Percentiles rank a stretch among this genome's conserved stretches.
Conservation (phyloP, 305 asterid genomes). For the Solanum hybrid region DNA sequence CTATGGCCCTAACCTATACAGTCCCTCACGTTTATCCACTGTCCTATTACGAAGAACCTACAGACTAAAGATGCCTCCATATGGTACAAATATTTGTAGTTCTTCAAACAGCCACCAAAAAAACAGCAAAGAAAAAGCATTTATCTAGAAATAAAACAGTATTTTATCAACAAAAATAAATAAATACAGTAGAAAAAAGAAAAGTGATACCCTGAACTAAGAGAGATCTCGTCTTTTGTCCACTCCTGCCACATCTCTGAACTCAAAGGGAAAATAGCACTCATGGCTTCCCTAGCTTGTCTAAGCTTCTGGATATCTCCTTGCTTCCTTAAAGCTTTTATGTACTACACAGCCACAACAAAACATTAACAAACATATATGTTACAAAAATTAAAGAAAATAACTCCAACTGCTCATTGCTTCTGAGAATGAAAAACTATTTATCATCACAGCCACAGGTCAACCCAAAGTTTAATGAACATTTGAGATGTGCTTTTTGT, state of each 20-base stretch:
- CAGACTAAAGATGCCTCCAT: not conserved
- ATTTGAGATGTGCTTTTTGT: not conserved
- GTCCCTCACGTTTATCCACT: not conserved
- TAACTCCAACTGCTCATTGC: not conserved
- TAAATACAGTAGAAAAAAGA: not conserved
- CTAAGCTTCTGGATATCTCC: conserved; percentile 78
- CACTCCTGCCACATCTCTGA: conserved; percentile 92
- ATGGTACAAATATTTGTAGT: not conserved
- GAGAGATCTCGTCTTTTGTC: conserved; percentile 71
- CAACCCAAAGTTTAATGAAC: not conserved
- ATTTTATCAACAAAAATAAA: not conserved
- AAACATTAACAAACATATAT: not conserved
- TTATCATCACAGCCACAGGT: not conserved
- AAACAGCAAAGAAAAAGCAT: not conserved
- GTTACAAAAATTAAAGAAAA: not conserved
- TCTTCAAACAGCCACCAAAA: not conserved
- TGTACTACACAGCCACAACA: conserved; percentile 35
- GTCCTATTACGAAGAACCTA: not conserved
- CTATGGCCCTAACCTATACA: not conserved
- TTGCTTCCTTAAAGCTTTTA: conserved; percentile 69
- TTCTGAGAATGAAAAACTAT: not conserved
- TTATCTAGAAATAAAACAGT: not conserved
- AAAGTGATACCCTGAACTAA: conserved; percentile 45
- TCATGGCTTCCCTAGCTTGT: conserved; percentile 88
- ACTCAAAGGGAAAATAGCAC: conserved; percentile 64